A percentile compares a stretch with the other conserved stretches of the same genome.
phyloP scores from a whole-genome alignment of 2,329 filamentous ascomycete genomes.

The Hypoxylon sp. region DNA sequence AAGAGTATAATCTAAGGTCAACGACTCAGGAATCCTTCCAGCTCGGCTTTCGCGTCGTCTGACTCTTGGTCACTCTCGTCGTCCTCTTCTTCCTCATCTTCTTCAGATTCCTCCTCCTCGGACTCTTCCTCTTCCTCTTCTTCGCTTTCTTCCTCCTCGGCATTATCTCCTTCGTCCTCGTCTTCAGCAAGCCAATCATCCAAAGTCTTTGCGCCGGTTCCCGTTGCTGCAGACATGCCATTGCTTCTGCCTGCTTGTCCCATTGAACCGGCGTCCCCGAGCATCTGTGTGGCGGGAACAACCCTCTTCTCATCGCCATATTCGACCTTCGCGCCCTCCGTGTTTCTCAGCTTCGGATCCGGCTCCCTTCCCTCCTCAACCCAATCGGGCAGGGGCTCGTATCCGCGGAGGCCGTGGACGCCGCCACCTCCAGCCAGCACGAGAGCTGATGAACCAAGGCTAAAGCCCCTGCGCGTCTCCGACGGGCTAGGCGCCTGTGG shows the following conservation, averaged over 20 bases:
- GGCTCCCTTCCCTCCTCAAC: slow-evolving; percentile 85
- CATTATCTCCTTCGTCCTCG: slow-evolving; percentile 70
- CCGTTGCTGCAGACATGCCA: slow-evolving; percentile 62
- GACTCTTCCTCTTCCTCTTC: slow-evolving; percentile 65
- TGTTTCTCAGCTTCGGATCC: slow-evolving; percentile 74
- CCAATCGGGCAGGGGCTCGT: slow-evolving; percentile 86
- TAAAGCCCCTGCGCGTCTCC: slow-evolving; percentile 82
- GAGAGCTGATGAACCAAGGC: slow-evolving; percentile 87
- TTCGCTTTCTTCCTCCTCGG: slow-evolving; percentile 67
- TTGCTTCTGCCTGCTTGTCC: slow-evolving; percentile 63
- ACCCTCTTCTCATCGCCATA: slow-evolving; percentile 60
- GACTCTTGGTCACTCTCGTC: slow-evolving; percentile 60
- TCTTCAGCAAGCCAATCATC: slow-evolving; percentile 93
- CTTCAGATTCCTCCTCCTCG: slow-evolving; percentile 62
- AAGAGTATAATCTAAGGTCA: slow-evolving; percentile 6
- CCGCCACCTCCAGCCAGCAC: slow-evolving; percentile 84
- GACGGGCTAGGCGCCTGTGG: slow-evolving; percentile 92
- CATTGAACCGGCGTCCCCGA: slow-evolving; percentile 70
- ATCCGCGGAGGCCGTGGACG: slow-evolving; percentile 81
- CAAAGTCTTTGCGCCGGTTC: slow-evolving; percentile 78
- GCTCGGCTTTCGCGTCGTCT: slow-evolving; percentile 59
- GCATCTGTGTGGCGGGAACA: slow-evolving; percentile 72
- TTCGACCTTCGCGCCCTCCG: slow-evolving; percentile 53
- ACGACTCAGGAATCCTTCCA: slow-evolving; percentile 57
- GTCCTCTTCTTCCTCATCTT: slow-evolving; percentile 63